Evolutionary conservation across 1,284 basidiomycete species (phyloP).

Genomic region (Ceratobasidium sp.): DNA sequence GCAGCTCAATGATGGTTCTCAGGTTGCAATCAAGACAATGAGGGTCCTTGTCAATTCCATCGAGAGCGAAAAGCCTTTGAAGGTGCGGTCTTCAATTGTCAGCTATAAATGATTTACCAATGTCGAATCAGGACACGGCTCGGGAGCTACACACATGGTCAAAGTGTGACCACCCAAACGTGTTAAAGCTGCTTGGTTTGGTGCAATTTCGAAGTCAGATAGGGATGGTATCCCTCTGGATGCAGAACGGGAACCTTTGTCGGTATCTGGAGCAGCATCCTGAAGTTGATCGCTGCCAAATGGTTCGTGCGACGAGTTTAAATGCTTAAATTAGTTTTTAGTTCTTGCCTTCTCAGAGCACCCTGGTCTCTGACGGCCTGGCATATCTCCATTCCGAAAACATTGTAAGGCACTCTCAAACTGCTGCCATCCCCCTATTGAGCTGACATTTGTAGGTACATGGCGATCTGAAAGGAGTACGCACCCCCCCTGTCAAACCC

Average conservation of each 20-base stretch:
- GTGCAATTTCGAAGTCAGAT: constrained; percentile 7
- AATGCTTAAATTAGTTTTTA: neutral
- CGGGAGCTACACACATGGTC: constrained; percentile 25
- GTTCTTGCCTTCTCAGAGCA: neutral
- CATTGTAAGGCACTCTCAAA: neutral
- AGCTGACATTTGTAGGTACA: constrained; percentile 9
- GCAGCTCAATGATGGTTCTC: neutral
- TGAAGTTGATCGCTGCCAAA: neutral
- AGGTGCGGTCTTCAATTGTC: neutral
- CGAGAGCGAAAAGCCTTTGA: neutral
- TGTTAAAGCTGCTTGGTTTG: constrained; percentile 5
- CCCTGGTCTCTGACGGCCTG: neutral
- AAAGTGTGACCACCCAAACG: constrained; percentile 6
- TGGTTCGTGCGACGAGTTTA: neutral
- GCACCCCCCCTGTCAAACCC: neutral
- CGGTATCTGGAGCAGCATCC: constrained; percentile 10
- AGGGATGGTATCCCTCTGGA: constrained; percentile 11
- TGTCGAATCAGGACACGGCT: constrained; percentile 15
- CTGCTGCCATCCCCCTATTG: neutral
- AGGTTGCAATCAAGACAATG: constrained; percentile 30
- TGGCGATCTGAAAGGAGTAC: constrained; percentile 28
- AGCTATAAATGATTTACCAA: neutral
- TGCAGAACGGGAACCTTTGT: neutral
- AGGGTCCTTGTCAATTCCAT: neutral
- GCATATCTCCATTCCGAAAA: constrained; percentile 6